Base-by-base conservation (phyloP, 2,329 filamentous ascomycete genomes). In the Pyrenophora teres region DNA sequence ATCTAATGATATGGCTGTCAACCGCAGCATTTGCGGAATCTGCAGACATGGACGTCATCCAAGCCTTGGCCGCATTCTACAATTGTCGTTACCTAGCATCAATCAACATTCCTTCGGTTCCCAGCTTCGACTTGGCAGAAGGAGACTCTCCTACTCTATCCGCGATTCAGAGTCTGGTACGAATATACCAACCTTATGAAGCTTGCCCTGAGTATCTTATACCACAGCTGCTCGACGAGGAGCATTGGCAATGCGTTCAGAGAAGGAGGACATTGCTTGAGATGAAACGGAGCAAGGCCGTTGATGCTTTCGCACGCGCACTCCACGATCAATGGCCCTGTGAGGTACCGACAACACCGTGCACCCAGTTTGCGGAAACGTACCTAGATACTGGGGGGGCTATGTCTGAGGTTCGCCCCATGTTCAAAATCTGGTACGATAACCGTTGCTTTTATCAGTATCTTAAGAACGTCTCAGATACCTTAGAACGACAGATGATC, bases 391-490 rank as follows among this genome's bases (percentile, higher is more conserved):
- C 39, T 0, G 2, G 21, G 1, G 18, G 13, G 6, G 61, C 55
- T 2, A 68, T 68, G 62, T 3, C n/a, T 0, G 15, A 25, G 0
- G 59, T 74, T 3, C 55, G 9, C 3, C 6, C 15, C 0, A 44
- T 13, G 10, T 70, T 65, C 31, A 46, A 58, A 13, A 10, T 12
- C 2, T 70, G 67, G 64, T 56, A 50, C 78, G 16, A 65, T 78
- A 16, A 69, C 80, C 16, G 74, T 71, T 0, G 60, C 74, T 59
- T 81, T 74, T 18, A 49, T 18, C 2, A 52, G 3, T 71, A 71
- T 43, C 53, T 71, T 40, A 23, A 54, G 65, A 10, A 57, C 25
- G 0, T 69, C 46, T 45, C 40, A 18, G 33, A 52, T 33, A 15
- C 23, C 40, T 13, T 65, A 2, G 51, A 47, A 38, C 51, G n/a